Percentiles rank a stretch among this genome's conserved stretches.
These are phyloP conservation scores for Podaxis carcinomalis DNA, from an alignment of 768 basidiomycete genomes.

Conservation along the genomic window DNA sequence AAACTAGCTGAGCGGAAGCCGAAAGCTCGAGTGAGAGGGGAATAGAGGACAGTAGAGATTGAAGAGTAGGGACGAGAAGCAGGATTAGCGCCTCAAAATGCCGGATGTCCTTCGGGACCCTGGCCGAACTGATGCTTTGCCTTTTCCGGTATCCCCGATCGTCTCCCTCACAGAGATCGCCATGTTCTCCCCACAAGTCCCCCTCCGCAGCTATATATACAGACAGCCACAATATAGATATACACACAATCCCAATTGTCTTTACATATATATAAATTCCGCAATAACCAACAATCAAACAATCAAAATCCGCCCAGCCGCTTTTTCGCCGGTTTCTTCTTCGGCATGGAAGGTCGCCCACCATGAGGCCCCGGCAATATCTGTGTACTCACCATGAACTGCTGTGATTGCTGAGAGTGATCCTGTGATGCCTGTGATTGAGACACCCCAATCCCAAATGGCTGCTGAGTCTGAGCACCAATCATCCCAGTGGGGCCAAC, in stretches of 20 bases:
- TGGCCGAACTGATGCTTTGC: constrained; percentile 10
- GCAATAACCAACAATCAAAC: neutral
- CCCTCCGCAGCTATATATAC: neutral
- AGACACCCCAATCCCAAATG: neutral
- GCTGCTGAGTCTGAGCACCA: neutral
- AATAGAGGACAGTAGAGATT: constrained; percentile 12
- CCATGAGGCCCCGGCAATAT: constrained; percentile 68
- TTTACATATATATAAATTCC: neutral
- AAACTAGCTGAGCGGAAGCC: neutral
- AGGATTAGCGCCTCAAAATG: neutral
- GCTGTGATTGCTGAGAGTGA: constrained; percentile 28
- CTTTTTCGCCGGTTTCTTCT: constrained; percentile 62
- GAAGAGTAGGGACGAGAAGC: constrained; percentile 5
- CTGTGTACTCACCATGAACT: constrained; percentile 60
- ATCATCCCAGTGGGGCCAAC: neutral
- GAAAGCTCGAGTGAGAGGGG: neutral
- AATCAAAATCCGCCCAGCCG: constrained; percentile 70
- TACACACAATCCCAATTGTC: neutral
- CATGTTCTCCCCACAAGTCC: no score
- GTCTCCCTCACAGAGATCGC: neutral
- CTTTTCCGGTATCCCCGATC: constrained; percentile 12
- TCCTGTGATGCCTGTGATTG: constrained; percentile 9
- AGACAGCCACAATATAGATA: neutral
- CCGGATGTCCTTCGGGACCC: constrained; percentile 3
- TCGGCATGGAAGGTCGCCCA: constrained; percentile 43